Evolutionary conservation across 768 basidiomycete species (phyloP).

Genomic region (Inosperma sp.): DNA sequence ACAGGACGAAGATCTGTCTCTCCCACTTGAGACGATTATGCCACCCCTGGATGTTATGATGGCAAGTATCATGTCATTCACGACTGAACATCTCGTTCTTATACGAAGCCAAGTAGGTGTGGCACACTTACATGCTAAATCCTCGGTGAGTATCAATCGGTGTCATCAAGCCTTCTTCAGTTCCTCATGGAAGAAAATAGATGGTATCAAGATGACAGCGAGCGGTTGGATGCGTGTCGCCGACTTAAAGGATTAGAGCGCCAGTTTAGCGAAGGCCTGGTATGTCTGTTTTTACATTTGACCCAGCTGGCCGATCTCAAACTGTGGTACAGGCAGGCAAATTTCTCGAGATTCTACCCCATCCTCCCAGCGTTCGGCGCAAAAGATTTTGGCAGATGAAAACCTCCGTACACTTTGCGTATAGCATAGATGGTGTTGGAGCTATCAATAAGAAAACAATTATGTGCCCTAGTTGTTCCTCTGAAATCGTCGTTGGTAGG

Average conservation of each 20-base stretch:
- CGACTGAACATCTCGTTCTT: not conserved
- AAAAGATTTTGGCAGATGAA: slow-evolving; percentile 14
- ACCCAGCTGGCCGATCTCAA: not conserved
- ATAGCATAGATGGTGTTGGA: not conserved
- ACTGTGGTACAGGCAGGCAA: slow-evolving; percentile 4
- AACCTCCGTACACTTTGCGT: slow-evolving; percentile 14
- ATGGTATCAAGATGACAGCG: slow-evolving; percentile 32
- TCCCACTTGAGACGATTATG: slow-evolving; percentile 15
- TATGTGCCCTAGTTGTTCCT: slow-evolving; percentile 27
- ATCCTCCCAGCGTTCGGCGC: slow-evolving; percentile 11
- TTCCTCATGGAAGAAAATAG: slow-evolving; percentile 11
- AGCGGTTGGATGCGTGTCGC: slow-evolving; percentile 19
- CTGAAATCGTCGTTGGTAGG: slow-evolving; percentile 24
- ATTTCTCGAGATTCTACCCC: slow-evolving; percentile 6
- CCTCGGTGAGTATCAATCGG: slow-evolving; percentile 16
- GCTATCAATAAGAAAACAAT: slow-evolving; percentile 16
- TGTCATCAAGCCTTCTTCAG: not conserved
- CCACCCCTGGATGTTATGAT: slow-evolving; percentile 37
- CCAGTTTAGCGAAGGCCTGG: slow-evolving; percentile 16
- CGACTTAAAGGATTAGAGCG: slow-evolving; percentile 20
- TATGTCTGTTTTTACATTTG: slow-evolving; percentile 5
- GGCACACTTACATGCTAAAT: slow-evolving; percentile 35
- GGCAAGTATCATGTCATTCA: slow-evolving; percentile 15
- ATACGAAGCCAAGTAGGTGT: slow-evolving; percentile 20
- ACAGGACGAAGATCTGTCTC: slow-evolving; percentile 6